Evolutionary conservation across 139 green algal genomes (phyloP), one percentile per base, ranked within the genome.

Genomic region (Marvania coccoides): DNA sequence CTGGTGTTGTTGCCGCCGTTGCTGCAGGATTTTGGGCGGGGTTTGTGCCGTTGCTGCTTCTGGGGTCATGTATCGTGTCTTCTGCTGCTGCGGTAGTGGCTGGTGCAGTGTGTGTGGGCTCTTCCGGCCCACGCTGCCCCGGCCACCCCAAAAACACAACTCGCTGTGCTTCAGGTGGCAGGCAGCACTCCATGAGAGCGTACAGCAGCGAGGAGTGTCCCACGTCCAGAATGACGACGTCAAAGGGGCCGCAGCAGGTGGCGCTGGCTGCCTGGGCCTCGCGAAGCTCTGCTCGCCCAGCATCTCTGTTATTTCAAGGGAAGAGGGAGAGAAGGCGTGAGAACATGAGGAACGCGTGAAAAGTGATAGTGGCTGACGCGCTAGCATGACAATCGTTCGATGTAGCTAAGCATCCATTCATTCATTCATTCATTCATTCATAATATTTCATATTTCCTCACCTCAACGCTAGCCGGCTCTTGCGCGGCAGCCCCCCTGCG

Each of bases 191-290:
- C 14, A 79, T 80, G 1, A 91, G 70, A 5, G 77, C 74, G n/a
- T 64, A 54, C 14, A 91, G 68, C 56, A 91, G 46, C 23, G 29
- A 15, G 12, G 72, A 71, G 28, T 58, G 47, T 31, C 55, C 29
- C 70, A 87, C 72, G 56, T 89, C 85, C 60, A 87, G 56, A 26
- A 91, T 59, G 35, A 88, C 67, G 2, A 86, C 71, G 57, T 85
- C 77, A 53, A 68, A 89, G 5, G 82, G 83, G 10, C 80, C 72
- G 1, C 36, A 34, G 14, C 31, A 47, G 57, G 54, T 31, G 48
- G 65, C 70, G 53, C 38, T 55, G 9, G n/a, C 26, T 23, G 26
- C 13, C 23, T 54, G 26, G 14, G 26, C 30, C 24, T 15, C 19
- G 30, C 19, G 6, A 28, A 51, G 19, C 19, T 51, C 42, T 28